Percentiles rank a stretch among this genome's conserved stretches.
phyloP scores from a whole-genome alignment of 768 basidiomycete species.

The Rhodosporidiobolus odoratus region DNA sequence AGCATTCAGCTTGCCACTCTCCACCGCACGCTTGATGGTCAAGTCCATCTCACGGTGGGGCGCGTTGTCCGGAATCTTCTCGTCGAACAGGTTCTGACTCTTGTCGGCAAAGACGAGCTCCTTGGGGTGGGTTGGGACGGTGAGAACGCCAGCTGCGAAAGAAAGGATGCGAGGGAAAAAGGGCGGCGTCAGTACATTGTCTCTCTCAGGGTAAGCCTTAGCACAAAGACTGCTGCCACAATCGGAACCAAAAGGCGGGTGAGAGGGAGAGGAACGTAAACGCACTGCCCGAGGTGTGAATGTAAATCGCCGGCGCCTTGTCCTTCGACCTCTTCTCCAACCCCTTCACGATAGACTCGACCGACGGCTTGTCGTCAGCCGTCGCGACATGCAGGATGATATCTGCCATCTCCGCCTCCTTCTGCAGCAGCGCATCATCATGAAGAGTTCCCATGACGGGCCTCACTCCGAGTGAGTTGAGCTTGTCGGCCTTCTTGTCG shows the following conservation, averaged over 20 bases:
- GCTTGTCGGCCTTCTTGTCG: constrained; percentile 19
- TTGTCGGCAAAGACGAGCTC: constrained; percentile 28
- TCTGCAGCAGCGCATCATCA: constrained; percentile 18
- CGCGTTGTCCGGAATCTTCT: constrained; percentile 21
- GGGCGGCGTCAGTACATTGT: no score
- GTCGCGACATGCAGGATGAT: constrained; percentile 36
- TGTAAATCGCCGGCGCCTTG: constrained; percentile 26
- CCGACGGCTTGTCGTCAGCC: constrained; percentile 34
- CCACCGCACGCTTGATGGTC: constrained; percentile 31
- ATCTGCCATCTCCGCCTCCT: constrained; percentile 20
- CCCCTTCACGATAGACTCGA: constrained; percentile 31
- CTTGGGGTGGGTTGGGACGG: constrained; percentile 14
- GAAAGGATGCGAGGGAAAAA: no score
- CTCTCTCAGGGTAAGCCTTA: no score
- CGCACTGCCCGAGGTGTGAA: constrained; percentile 37
- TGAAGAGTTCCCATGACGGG: constrained; percentile 21
- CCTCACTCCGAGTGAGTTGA: constrained; percentile 22
- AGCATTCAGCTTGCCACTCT: constrained; percentile 18
- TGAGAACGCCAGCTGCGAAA: constrained; percentile 21
- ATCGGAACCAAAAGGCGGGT: no score
- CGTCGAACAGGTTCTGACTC: constrained; percentile 16
- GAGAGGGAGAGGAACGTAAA: not conserved
- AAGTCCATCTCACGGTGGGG: constrained; percentile 32
- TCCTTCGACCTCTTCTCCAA: constrained; percentile 10
- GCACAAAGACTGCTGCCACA: not conserved